Percentiles rank a stretch among this genome's conserved stretches.
Evolutionary conservation across 441 rosid genomes (phyloP).

Genomic region (Erodium texanum): DNA sequence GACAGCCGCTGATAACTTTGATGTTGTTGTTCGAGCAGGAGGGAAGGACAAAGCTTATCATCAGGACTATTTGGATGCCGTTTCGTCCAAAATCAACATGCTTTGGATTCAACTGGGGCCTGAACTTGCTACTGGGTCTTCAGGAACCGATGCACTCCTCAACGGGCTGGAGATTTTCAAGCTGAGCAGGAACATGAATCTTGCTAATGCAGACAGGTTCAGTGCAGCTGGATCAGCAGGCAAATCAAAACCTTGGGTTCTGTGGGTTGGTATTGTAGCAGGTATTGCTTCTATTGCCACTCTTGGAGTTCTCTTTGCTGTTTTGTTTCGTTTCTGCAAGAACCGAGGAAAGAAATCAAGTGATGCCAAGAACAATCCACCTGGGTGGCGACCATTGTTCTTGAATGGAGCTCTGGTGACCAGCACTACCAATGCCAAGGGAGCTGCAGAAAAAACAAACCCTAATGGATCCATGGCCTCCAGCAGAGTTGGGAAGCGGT

Average conservation of each 20-base stretch:
- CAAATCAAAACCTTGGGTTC: constrained; percentile 31
- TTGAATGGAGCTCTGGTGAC: constrained; percentile 36
- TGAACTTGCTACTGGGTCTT: constrained; percentile 42
- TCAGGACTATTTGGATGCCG: constrained; percentile 76
- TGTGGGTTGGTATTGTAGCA: constrained; percentile 55
- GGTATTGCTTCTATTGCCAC: constrained; percentile 39
- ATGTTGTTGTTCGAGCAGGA: constrained; percentile 44
- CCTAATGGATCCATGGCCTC: constrained; percentile 68
- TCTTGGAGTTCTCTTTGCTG: constrained; percentile 23
- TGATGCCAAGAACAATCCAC: constrained; percentile 36
- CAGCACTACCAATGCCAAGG: constrained; percentile 42
- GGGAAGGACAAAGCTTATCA: constrained; percentile 55
- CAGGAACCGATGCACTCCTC: constrained; percentile 73
- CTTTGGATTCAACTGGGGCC: constrained; percentile 84
- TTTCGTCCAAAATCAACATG: constrained; percentile 33
- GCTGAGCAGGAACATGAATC: constrained; percentile 52
- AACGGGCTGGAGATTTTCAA: constrained; percentile 88
- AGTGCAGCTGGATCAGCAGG: constrained; percentile 17
- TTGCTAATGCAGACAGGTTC: constrained; percentile 33
- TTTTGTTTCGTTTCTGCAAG: constrained; percentile 39
- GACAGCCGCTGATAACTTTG: constrained; percentile 57
- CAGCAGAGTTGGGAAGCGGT: constrained; percentile 65
- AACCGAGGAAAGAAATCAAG: constrained; percentile 26
- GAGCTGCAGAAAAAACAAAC: constrained; percentile 65
- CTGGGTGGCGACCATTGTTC: constrained; percentile 64